Base-by-base conservation (phyloP, 495 filamentous ascomycete genomes). In the Daldinia childiae region DNA sequence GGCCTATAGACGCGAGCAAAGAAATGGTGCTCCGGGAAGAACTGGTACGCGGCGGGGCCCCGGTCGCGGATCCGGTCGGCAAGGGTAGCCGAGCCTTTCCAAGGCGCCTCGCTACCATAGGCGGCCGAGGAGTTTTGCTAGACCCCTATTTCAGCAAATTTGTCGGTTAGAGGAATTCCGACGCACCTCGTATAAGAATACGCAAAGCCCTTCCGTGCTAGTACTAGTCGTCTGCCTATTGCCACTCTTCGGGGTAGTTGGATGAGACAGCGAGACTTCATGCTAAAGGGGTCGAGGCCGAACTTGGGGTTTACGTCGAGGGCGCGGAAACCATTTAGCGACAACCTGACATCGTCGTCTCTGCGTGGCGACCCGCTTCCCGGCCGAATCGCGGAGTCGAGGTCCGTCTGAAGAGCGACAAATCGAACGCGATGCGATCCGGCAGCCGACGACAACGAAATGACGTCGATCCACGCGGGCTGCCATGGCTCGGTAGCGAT, bases 11-110 rank as follows among this genome's bases (percentile, higher is more conserved):
- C 78, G 1, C 83, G 79, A 24, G 78, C 81, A 55, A 84, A 84
- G 66, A 84, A 85, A 70, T 85, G 82, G 64, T 85, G 83, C 8
- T 77, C 74, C 4, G 83, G 83, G 54, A 85, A 85, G 0, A 69
- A 63, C 24, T 77, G 79, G 27, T 83, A 84, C 34, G 63, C 64
- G 1, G 71, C 62, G 3, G 83, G 82, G 1, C 82, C 83, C 9
- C 71, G 73, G n/a, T 76, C 74, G 15, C 79, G 74, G 43, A 84
- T 75, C 6, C 48, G 34, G 51, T 82, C 78, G 62, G 65, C 36
- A 17, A 77, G 66, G 14, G 41, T 64, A 1, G 76, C 45, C 1
- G 74, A 36, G 8, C 77, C 71, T 59, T 72, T 79, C 76, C 78
- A 79, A 3, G 70, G 70, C 4, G 78, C 52, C 5, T 75, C 77